A percentile compares a stretch with the other conserved stretches of the same genome.
Conservation (phyloP, 2,329 filamentous ascomycete species). For the Colletotrichum filicis region DNA sequence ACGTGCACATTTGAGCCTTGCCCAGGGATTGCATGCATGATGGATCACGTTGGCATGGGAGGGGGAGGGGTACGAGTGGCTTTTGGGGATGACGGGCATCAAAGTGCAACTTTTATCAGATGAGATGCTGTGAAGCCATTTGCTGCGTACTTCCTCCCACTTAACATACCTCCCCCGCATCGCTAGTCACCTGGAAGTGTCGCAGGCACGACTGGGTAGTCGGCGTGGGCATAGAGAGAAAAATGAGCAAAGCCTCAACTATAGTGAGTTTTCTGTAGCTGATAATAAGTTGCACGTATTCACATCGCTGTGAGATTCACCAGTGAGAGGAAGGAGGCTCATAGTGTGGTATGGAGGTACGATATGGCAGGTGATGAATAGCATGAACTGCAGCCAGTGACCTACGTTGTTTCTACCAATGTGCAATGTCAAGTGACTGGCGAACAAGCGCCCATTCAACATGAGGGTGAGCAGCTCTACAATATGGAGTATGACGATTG, state of each 20-base stretch:
- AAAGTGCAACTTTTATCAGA: not conserved
- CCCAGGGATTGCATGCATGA: constrained; percentile 22
- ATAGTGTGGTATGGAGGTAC: not conserved
- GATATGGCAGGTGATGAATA: not conserved
- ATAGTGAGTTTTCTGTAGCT: too few species aligned
- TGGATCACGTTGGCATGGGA: constrained; percentile 18
- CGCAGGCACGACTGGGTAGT: not conserved
- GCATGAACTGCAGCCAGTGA: not conserved
- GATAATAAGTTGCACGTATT: not conserved
- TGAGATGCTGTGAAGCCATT: not conserved
- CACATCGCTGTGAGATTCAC: constrained; percentile 14
- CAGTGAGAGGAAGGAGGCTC: constrained; percentile 11
- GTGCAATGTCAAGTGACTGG: constrained; percentile 29
- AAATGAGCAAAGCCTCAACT: not conserved
- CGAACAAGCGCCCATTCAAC: constrained; percentile 8
- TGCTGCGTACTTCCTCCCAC: not conserved
- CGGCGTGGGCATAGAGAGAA: not conserved
- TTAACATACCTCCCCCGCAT: not conserved
- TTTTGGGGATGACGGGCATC: constrained; percentile 17
- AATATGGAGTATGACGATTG: not conserved
- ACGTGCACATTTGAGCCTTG: not conserved
- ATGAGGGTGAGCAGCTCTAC: not conserved
- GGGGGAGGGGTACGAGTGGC: not conserved
- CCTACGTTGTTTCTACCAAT: not conserved
- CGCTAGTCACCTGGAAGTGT: not conserved